Evolutionary conservation across 345 rosid genomes (phyloP).

Genomic region (Hibiscus mutabilis): DNA sequence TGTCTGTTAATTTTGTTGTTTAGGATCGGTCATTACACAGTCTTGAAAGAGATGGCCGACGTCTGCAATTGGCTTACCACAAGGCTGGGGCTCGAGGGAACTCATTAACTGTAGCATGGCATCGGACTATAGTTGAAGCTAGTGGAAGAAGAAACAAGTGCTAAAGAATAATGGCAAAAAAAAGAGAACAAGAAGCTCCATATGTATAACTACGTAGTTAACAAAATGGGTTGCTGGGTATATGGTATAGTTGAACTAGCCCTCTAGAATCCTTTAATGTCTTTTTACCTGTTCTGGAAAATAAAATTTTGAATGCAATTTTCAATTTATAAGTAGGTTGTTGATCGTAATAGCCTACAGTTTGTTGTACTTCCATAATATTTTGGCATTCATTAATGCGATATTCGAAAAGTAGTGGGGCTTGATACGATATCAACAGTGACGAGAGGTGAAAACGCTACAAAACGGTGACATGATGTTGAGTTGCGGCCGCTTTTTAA

Average conservation of each 20-base stretch:
- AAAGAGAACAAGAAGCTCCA: conserved; percentile 10
- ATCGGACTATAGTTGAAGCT: conserved; percentile 16
- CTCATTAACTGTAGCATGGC: conserved; percentile 15
- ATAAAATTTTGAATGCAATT: too few species aligned
- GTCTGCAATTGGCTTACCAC: conserved; percentile 63
- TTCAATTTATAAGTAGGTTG: background rate
- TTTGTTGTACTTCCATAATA: background rate
- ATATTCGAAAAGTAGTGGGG: background rate
- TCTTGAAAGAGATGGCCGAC: conserved; percentile 74
- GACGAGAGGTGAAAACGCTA: background rate
- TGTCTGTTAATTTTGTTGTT: conserved; percentile 13
- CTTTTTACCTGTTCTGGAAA: too few species aligned
- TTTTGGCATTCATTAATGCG: too few species aligned
- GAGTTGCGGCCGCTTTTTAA: too few species aligned
- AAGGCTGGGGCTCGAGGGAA: conserved; percentile 62
- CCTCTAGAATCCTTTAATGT: too few species aligned
- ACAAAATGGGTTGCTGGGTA: conserved; percentile 13
- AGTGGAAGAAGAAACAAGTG: too few species aligned
- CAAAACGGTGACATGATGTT: background rate
- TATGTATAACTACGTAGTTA: too few species aligned
- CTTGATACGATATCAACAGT: background rate
- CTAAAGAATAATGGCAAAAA: conserved; percentile 18
- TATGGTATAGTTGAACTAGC: conserved; percentile 38
- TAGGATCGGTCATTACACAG: conserved; percentile 87
- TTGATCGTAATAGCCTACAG: background rate